phyloP scores from a whole-genome alignment of 331 rosid genomes.

The Quercus lobata region DNA sequence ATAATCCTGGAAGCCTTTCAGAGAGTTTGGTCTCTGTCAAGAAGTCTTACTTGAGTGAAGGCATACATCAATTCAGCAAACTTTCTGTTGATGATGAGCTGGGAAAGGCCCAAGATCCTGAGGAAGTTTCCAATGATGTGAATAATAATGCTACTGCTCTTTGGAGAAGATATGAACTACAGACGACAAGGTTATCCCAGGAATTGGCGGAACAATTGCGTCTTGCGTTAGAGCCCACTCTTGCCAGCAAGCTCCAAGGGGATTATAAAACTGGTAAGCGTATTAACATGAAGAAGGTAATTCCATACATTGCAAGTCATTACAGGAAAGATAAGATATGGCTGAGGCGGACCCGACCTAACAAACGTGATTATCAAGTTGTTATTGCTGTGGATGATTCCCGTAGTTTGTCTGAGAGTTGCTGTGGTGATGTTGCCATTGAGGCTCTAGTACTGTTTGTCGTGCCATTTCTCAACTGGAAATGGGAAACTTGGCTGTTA shows the following conservation, averaged over 20 bases:
- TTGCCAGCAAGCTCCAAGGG: conserved; percentile 89
- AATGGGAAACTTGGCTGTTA: no score
- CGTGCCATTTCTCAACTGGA: no score
- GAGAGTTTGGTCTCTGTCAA: conserved; percentile 60
- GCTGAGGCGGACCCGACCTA: conserved; percentile 84
- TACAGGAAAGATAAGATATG: conserved; percentile 86
- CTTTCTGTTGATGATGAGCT: conserved; percentile 60
- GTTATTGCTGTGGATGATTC: conserved; percentile 96
- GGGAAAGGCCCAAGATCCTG: conserved; percentile 53
- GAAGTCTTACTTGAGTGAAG: conserved; percentile 47
- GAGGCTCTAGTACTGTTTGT: no score
- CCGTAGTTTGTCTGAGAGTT: conserved; percentile 76
- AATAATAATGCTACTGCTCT: conserved; percentile 43
- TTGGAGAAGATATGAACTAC: conserved; percentile 73
- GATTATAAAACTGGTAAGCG: conserved; percentile 90
- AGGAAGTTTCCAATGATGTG: conserved; percentile 33
- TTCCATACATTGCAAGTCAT: conserved; percentile 78
- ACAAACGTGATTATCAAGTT: conserved; percentile 92
- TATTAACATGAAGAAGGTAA: conserved; percentile 91
- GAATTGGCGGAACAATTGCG: conserved; percentile 89
- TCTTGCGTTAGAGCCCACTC: conserved; percentile 82
- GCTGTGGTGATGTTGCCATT: conserved; percentile 6
- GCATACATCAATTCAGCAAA: conserved; percentile 31
- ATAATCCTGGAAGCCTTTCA: conserved; percentile 20
- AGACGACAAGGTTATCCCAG: conserved; percentile 70